These are phyloP conservation scores for Inonotus hispidus DNA, from an alignment of 1,284 basidiomycete genomes.

Conservation along the genomic window DNA sequence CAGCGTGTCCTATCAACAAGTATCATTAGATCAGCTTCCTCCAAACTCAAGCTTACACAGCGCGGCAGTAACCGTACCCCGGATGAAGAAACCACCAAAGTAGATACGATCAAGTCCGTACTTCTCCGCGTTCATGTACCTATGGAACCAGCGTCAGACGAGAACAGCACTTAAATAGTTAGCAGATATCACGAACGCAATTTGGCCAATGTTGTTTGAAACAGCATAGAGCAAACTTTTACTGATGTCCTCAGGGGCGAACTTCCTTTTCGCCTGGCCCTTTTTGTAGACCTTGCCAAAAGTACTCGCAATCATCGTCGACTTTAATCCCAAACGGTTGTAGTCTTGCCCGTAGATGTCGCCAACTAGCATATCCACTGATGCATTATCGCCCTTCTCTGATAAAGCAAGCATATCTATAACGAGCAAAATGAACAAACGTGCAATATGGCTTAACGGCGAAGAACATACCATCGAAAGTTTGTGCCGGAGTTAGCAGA, in stretches of 20 bases:
- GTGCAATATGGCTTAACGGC: slow-evolving; percentile 8
- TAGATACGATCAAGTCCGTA: slow-evolving; percentile 96
- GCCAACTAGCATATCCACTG: slow-evolving; percentile 98
- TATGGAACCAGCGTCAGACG: slow-evolving; percentile 30
- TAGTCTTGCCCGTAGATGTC: slow-evolving; percentile 98
- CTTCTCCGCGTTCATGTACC: slow-evolving; percentile 99
- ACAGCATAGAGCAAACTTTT: slow-evolving; percentile 92
- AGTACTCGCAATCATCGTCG: slow-evolving; percentile 94
- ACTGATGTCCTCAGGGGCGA: slow-evolving; percentile 92
- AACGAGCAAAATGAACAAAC: slow-evolving; percentile 2
- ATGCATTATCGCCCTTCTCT: slow-evolving; percentile 89
- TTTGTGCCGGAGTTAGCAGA: slow-evolving; percentile 90
- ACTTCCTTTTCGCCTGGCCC: slow-evolving; percentile 67
- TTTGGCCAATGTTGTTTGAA: slow-evolving; percentile 99
- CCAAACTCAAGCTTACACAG: neutral
- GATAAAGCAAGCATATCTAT: slow-evolving; percentile 95
- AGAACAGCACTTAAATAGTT: slow-evolving; percentile 17
- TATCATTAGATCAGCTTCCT: slow-evolving; percentile 9
- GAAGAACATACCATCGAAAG: slow-evolving; percentile 79
- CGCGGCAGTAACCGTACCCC: slow-evolving; percentile 49
- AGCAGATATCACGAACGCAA: slow-evolving; percentile 73
- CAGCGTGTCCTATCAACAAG: slow-evolving; percentile 72
- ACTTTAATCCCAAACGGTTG: slow-evolving; percentile 91
- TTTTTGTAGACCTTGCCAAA: slow-evolving; percentile 99
- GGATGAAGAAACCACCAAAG: slow-evolving; percentile 98